Evolutionary conservation across 2,329 filamentous ascomycete genomes (phyloP).

Genomic region (Alternaria tenuissima): DNA sequence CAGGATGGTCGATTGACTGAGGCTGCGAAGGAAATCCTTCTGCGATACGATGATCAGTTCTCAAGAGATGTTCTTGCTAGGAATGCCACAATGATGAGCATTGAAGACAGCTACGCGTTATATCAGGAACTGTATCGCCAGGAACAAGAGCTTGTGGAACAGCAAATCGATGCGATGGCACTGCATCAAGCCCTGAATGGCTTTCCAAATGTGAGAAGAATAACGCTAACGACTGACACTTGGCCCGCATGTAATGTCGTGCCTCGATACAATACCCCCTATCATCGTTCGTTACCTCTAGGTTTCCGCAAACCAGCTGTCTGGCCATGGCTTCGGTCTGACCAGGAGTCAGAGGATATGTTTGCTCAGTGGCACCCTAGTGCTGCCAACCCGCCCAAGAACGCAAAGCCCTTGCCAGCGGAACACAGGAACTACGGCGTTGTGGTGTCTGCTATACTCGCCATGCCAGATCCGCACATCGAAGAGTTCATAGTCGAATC

Average conservation of each 20-base stretch:
- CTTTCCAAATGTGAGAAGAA: constrained; percentile 48
- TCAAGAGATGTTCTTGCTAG: constrained; percentile 25
- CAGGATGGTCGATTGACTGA: constrained; percentile 23
- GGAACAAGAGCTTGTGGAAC: constrained; percentile 43
- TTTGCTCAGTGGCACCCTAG: neutral
- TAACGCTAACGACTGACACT: constrained; percentile 53
- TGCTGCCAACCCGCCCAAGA: neutral
- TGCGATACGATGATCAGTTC: constrained; percentile 21
- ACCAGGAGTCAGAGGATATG: neutral
- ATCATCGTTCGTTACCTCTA: constrained; percentile 52
- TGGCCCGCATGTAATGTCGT: constrained; percentile 48
- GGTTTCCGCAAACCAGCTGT: constrained; percentile 54
- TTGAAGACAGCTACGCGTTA: constrained; percentile 34
- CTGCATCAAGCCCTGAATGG: constrained; percentile 45
- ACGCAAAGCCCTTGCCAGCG: neutral
- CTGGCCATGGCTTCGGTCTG: constrained; percentile 23
- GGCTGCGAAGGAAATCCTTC: constrained; percentile 24
- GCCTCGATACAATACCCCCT: constrained; percentile 55
- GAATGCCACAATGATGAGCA: constrained; percentile 26
- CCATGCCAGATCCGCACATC: constrained; percentile 34
- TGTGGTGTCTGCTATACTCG: constrained; percentile 36
- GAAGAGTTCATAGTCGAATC: constrained; percentile 50
- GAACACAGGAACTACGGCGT: constrained; percentile 47
- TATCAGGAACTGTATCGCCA: constrained; percentile 47
- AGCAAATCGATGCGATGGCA: constrained; percentile 38